A percentile compares a stretch with the other conserved stretches of the same genome.
phyloP scores from a whole-genome alignment of 176 grass and related monocot species.

The Oryza rufipogon region DNA sequence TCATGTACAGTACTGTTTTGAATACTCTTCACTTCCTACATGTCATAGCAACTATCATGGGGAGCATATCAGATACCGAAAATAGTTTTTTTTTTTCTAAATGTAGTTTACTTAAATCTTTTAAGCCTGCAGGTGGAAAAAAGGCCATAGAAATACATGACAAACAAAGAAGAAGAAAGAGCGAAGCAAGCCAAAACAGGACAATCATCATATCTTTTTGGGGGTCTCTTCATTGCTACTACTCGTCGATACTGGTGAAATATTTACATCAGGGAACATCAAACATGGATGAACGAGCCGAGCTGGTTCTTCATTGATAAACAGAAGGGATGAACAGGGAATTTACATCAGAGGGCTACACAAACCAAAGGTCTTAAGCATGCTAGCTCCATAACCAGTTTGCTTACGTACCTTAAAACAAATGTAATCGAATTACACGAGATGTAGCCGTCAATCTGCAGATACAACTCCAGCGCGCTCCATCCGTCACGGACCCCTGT shows the following conservation, averaged over 20 bases:
- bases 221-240: neutral
- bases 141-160: neutral
- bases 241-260: neutral
- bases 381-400: constrained; percentile 47
- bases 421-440: constrained; percentile 30
- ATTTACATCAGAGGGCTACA: constrained; percentile 48
- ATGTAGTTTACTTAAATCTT: neutral
- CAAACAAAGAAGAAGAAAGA: neutral
- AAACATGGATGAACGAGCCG: constrained; percentile 3
- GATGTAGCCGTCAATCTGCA: constrained; percentile 28
- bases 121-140: neutral
- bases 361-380: constrained; percentile 25
- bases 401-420: constrained; percentile 26
- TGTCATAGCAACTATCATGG: neutral
- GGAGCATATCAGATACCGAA: neutral
- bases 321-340: constrained; percentile 11
- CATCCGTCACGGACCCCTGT: constrained; percentile 63
- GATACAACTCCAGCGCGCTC: neutral
- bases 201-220: neutral
- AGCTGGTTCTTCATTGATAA: constrained; percentile 36
- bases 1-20: neutral
- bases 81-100: neutral
- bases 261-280: neutral
- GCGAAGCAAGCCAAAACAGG: neutral
- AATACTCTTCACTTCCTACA: neutral